Base-by-base conservation (phyloP, 768 basidiomycete species). In the Lactarius quietus region DNA sequence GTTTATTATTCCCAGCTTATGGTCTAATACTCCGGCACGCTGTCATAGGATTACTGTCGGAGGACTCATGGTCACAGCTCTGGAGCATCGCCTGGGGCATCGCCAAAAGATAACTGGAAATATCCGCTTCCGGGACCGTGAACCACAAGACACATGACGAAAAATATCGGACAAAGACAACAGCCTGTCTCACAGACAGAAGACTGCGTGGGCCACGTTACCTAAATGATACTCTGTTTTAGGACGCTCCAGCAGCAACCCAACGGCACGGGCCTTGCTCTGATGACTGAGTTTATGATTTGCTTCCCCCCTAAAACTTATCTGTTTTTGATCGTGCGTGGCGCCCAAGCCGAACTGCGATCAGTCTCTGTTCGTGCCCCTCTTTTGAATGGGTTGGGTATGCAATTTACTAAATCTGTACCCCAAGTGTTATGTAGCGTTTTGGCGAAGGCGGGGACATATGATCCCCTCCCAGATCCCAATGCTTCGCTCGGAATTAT, bases 101-200 rank as follows among this genome's bases (percentile, higher is more conserved):
- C 48, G 57, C 55, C 48, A 26, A 51, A 62, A 57, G 65, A 62
- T 66, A 62, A 59, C 61, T 54, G 38, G 61, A 62, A 43, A 53
- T 66, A 35, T 66, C 61, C 65, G 56, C 57, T 62, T 66, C 65
- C 57, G 61, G 53, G 56, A 52, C 31, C 26, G 43, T 26, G 59
- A 65, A 36, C 43, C 23, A 35, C 31, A 43, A 33, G 56, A 53
- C 65, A 66, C 65, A 66, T 66, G 65, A 66, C 65, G 48, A 51
- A 43, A 28, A 45, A 18, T 53, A 54, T 62, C 26, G 36, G 38
- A 52, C 35, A 39, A 60, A 36, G 56, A 31, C 59, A 56, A 35
- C 28, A 39, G 28, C 20, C 28, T 55, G 54, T 38, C 56, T 38
- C 64, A 17, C 15, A 53, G 43, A 17, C 15, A 53, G 43, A 61